Percentiles rank a stretch among this genome's conserved stretches.
Conservation (phyloP, 306 rosid species). For the Quillaja saponaria region DNA sequence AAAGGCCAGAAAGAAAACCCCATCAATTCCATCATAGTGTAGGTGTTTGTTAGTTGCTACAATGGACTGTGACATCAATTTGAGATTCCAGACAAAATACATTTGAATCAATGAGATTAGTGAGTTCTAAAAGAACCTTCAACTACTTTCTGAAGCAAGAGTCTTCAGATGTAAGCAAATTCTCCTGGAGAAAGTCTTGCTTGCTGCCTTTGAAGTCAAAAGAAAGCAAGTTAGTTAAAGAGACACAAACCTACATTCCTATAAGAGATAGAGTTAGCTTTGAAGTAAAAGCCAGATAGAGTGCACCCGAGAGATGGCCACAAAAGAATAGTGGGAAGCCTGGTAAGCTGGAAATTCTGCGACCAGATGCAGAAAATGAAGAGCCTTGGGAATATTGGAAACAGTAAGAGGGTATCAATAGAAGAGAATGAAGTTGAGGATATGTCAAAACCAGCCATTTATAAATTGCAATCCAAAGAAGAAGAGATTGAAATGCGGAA, state of each 20-base stretch:
- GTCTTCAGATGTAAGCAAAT: constrained; percentile 10
- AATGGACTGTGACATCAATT: constrained; percentile 22
- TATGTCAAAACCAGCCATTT: constrained; percentile 56
- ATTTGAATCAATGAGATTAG: not conserved
- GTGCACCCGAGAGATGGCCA: constrained; percentile 22
- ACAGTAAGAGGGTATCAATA: constrained; percentile 57
- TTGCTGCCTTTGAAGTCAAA: constrained; percentile 50
- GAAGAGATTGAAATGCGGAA: constrained; percentile 92
- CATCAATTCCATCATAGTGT: constrained; percentile 10
- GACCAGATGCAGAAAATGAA: constrained; percentile 54
- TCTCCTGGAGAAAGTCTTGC: not conserved
- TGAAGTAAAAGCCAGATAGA: constrained; percentile 60
- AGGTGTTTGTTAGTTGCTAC: constrained; percentile 11
- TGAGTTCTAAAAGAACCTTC: constrained; percentile 18
- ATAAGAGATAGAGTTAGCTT: constrained; percentile 37
- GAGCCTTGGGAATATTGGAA: constrained; percentile 57
- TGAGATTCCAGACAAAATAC: constrained; percentile 5
- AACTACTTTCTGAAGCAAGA: constrained; percentile 11
- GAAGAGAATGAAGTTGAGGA: constrained; percentile 66
- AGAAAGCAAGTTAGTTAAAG: constrained; percentile 23
- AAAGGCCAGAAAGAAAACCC: no score
- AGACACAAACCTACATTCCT: not conserved
- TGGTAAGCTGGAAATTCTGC: constrained; percentile 20
- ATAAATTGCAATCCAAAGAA: constrained; percentile 69
- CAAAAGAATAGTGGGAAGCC: constrained; percentile 27